Conservation (phyloP, 768 basidiomycete species). For the Podaxis mareebaensis region DNA sequence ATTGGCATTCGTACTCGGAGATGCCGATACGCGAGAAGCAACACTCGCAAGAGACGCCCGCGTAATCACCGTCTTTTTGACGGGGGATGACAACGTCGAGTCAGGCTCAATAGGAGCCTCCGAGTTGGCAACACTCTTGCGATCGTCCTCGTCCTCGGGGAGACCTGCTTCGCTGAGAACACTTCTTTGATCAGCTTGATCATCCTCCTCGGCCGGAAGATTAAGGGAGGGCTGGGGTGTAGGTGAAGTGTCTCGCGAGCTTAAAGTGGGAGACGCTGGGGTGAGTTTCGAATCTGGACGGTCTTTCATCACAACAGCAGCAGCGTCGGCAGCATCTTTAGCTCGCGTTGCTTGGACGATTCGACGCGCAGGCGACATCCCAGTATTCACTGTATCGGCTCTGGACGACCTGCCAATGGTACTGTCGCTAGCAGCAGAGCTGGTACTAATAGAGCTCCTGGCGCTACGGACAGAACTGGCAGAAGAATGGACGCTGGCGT, state of each 20-base stretch:
- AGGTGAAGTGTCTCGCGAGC: conserved; percentile 18
- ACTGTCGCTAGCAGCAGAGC: conserved; percentile 17
- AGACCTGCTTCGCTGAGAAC: not conserved
- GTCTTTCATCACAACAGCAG: conserved; percentile 28
- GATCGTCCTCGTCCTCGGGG: conserved; percentile 18
- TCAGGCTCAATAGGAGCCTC: conserved; percentile 17
- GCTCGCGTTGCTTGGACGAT: conserved; percentile 28
- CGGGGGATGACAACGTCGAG: conserved; percentile 9
- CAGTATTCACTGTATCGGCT: conserved; percentile 19
- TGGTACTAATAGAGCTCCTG: conserved; percentile 1
- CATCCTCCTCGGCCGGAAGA: conserved; percentile 17
- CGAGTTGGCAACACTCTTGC: conserved; percentile 15
- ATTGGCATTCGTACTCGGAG: conserved; percentile 13
- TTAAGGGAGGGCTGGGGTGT: conserved; percentile 15
- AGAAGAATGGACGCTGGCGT: conserved; percentile 10
- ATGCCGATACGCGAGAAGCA: conserved; percentile 18
- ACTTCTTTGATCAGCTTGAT: conserved; percentile 15
- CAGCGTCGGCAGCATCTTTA: conserved; percentile 19
- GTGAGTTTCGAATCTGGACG: conserved; percentile 77
- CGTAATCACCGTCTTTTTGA: conserved; percentile 32
- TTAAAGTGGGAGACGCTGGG: conserved; percentile 32
- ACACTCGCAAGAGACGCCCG: conserved; percentile 28
- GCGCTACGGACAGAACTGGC: conserved; percentile 18
- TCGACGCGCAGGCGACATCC: conserved; percentile 30
- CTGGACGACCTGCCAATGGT: conserved; percentile 9